These are phyloP conservation scores for Fonsecaea monophora DNA, from an alignment of 2,329 filamentous ascomycete species.

Conservation along the genomic window DNA sequence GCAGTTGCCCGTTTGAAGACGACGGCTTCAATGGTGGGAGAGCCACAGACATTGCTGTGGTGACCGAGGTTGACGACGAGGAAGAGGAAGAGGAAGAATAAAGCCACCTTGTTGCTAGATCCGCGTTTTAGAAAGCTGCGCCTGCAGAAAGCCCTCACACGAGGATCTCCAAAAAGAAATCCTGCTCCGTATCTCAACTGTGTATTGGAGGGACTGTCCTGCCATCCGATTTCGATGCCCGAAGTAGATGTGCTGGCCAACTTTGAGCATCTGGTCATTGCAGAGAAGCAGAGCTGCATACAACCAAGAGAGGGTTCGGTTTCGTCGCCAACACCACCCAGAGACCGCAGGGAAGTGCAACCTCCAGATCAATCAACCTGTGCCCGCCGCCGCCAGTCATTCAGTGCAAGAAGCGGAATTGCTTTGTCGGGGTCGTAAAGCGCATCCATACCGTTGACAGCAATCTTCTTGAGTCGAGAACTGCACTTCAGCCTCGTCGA, in stretches of 20 bases:
- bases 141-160: neutral
- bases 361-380: neutral
- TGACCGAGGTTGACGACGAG: constrained; percentile 27
- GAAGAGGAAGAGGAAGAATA: neutral
- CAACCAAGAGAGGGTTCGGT: neutral
- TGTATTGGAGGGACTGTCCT: neutral
- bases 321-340: neutral
- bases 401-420: neutral
- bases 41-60: constrained; percentile 48
- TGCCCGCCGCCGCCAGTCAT: neutral
- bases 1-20: constrained; percentile 50
- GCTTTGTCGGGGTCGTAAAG: neutral
- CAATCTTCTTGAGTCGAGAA: neutral
- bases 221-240: neutral
- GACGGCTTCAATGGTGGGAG: constrained; percentile 50
- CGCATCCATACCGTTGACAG: neutral
- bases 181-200: neutral
- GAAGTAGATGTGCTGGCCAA: neutral
- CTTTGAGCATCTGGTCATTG: neutral
- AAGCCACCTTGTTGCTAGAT: neutral
- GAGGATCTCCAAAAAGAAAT: neutral
- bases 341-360: neutral
- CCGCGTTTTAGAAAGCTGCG: neutral
- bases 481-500: neutral
- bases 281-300: neutral